Evolutionary conservation across 108 stramenopile genomes (phyloP), one percentile per base, ranked within the genome.

Genomic region (Stephanodiscus minutulus): DNA sequence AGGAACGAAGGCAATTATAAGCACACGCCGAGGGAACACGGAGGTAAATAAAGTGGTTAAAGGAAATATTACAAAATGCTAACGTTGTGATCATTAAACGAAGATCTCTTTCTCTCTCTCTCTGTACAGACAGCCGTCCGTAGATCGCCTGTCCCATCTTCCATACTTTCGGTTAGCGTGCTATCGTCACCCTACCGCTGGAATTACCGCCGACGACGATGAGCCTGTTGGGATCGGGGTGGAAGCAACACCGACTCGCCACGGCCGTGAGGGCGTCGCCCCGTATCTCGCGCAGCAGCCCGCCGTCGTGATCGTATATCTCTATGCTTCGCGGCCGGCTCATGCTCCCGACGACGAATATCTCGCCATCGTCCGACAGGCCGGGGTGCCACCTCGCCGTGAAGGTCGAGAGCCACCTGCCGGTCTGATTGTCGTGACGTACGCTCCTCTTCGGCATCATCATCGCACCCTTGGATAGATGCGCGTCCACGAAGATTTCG

Each of bases 291-390:
- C 87, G 77, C 46, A 88, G 43, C 7, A 82, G 25, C 24, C 58
- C 55, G 2, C 89, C 90, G 20, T 55, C 58, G 6, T 29, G 39
- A n/a, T 74, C 64, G 53, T 85, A 95, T 36, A 91, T 41, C 63
- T 95, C 90, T 22, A 93, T 79, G 15, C 70, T 60, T 2, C 94
- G 84, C 28, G 94, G 94, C 37, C 83, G 73, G 11, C 62, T 33
- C 94, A 95, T 93, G 48, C 88, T 88, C 8, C 94, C 94, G 5
- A 79, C 82, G 22, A 87, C 85, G 64, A 95, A 95, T 15, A 90
- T 70, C 44, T 86, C 83, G 54, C 87, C 82, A 6, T 36, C 25
- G 0, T 47, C 12, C n/a, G 70, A 46, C 3, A 64, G 18, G 18
- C n/a, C 35, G 10, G 88, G 90, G 75, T 91, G 90, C 92, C 92